Conservation (phyloP, 805 yeast species). For the Monosporozyma yasuniensis region DNA sequence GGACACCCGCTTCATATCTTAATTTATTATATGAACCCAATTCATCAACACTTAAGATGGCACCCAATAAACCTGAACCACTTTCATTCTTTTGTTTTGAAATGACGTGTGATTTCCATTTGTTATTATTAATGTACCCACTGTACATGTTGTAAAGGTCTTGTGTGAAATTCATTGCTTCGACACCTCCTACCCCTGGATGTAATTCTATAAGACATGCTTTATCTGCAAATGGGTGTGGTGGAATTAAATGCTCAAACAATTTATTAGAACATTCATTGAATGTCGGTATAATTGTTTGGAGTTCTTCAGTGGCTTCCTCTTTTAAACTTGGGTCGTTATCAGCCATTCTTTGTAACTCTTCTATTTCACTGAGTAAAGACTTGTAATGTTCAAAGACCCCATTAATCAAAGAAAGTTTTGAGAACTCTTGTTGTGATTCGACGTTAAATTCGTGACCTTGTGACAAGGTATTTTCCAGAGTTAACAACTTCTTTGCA, state of each 20-base stretch:
- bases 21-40: conserved; percentile 69
- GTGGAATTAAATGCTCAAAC: conserved; percentile 60
- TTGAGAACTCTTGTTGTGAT: conserved; percentile 42
- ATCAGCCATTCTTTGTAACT: conserved; percentile 26
- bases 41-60: conserved; percentile 61
- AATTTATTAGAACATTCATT: conserved; percentile 36
- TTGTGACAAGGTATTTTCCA: conserved; percentile 36
- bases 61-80: conserved; percentile 67
- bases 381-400: conserved; percentile 33
- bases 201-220: conserved; percentile 77
- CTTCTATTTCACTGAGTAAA: conserved; percentile 28
- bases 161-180: conserved; percentile 78
- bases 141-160: conserved; percentile 77
- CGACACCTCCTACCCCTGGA: conserved; percentile 95
- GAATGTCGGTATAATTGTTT: conserved; percentile 37
- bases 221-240: conserved; percentile 64
- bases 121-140: conserved; percentile 51
- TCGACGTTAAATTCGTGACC: conserved; percentile 38
- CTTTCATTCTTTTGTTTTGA: conserved; percentile 47
- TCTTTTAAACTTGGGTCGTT: conserved; percentile 32
- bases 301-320: conserved; percentile 59
- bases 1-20: conserved; percentile 89
- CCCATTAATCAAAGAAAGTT: conserved; percentile 37
- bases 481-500: conserved; percentile 32
- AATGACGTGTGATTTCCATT: conserved; percentile 60